Conservation (phyloP, 2,329 filamentous ascomycete genomes). For the Colletotrichum lupini region DNA sequence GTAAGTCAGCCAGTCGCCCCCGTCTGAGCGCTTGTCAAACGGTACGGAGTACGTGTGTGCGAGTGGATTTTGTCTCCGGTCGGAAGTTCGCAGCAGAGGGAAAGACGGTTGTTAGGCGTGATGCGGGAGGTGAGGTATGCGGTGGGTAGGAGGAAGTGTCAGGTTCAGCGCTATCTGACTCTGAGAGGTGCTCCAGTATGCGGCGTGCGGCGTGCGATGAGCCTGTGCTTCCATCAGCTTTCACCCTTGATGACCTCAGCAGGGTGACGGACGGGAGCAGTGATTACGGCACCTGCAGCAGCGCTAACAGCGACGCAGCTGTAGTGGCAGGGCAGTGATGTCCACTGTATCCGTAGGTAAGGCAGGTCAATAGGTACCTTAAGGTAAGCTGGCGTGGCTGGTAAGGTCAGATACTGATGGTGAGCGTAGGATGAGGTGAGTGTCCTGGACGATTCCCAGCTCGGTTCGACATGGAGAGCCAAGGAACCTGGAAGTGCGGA, state of each 20-base stretch:
- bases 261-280: background rate
- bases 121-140: constrained; percentile 23
- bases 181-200: background rate
- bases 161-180: constrained; percentile 9
- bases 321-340: background rate
- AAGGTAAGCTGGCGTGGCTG: background rate
- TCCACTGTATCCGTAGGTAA: background rate
- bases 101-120: constrained; percentile 23
- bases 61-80: constrained; percentile 26
- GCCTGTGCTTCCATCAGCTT: background rate
- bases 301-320: background rate
- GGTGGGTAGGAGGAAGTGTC: background rate
- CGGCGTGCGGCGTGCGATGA: too few relatives aligned
- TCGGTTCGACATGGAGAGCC: background rate
- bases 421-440: background rate
- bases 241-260: background rate
- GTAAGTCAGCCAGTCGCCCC: constrained; percentile 18
- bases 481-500: constrained; percentile 18
- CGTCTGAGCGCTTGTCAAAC: constrained; percentile 36
- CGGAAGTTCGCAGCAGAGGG: constrained; percentile 25
- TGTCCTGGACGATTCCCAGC: background rate
- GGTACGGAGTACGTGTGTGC: constrained; percentile 25
- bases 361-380: background rate
- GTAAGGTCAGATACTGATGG: constrained; percentile 1
- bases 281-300: background rate